Base-by-base conservation (phyloP, 768 basidiomycete species). In the Melanogaster broomeanus region DNA sequence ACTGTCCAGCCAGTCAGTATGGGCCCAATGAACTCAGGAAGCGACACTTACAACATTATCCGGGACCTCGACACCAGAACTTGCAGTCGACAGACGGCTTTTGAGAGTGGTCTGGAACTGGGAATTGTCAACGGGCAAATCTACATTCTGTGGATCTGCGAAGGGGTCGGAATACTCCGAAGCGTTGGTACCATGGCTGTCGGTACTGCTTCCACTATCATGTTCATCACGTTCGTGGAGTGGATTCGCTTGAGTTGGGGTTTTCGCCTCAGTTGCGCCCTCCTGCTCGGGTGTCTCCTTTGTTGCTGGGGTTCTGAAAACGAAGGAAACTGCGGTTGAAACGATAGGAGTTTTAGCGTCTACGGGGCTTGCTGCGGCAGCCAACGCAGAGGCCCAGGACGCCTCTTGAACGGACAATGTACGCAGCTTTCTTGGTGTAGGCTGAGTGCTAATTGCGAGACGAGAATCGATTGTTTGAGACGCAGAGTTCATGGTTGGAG, bases 81-180 rank as follows among this genome's bases (percentile, higher is more conserved):
- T 50, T 3, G 48, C 41, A 49, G n/a, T 50, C 8, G 52, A 53
- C 18, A 53, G 21, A 31, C 52, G 50, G 41, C 38, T 53, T 19
- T 18, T 25, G 13, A 11, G 5, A 15, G 41, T 24, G 10, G 22
- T 12, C 41, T 42, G 41, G 12, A n/a, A 8, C 28, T 11, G 24
- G 5, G 25, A 25, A 25, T 12, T 25, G 41, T 22, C 22, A 7
- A 12, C 10, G 33, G 10, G 22, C n/a, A 39, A 9, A 10, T 38
- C 34, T 25, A 9, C 9, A 15, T 37, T 35, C 3, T 31, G 18
- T 25, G 42, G 37, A 15, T 48, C 50, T 16, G 35, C 28, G 10
- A 47, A 40, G 10, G 50, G 44, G 30, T 47, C 46, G 5, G 34
- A 7, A 38, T 47, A 37, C 27, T 27, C 28, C 0, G 25, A 34